Conservation (phyloP, 1,139 yeast genomes). For the Torulaspora pretoriensis region DNA sequence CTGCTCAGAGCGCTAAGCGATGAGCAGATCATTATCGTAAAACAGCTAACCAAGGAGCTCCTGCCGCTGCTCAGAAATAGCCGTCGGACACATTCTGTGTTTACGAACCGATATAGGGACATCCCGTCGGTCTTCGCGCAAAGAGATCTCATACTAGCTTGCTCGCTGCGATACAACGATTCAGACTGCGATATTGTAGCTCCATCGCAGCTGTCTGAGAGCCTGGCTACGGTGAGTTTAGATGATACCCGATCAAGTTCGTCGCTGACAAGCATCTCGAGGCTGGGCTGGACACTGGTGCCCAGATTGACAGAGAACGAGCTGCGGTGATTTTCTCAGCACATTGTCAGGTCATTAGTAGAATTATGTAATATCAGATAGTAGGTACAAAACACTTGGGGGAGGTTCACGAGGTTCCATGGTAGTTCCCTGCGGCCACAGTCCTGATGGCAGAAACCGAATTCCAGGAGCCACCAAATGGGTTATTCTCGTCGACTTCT, state of each 20-base stretch:
- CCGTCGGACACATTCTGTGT: slow-evolving; percentile 8
- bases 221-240: slow-evolving; percentile 8
- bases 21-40: slow-evolving; percentile 14
- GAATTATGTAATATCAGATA: slow-evolving; percentile 2
- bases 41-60: slow-evolving; percentile 10
- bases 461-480: slow-evolving; percentile 38
- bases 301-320: slow-evolving; percentile 18
- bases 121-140: slow-evolving; percentile 23
- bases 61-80: slow-evolving; percentile 14
- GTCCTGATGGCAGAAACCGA: slow-evolving; percentile 35
- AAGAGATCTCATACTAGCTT: slow-evolving; percentile 14
- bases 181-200: slow-evolving; percentile 1
- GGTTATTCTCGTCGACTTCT: slow-evolving; percentile 38
- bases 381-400: not conserved
- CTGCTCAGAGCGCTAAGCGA: slow-evolving; percentile 12
- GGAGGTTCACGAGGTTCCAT: slow-evolving; percentile 26
- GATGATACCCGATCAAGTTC: slow-evolving; percentile 12
- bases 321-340: not conserved
- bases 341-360: not conserved
- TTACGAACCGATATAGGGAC: slow-evolving; percentile 14
- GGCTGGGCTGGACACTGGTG: slow-evolving; percentile 25
- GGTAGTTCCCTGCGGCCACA: slow-evolving; percentile 38
- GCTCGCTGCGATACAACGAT: slow-evolving; percentile 12
- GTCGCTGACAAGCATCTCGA: slow-evolving; percentile 11
- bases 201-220: slow-evolving; percentile 5